Conservation (phyloP, 2,329 filamentous ascomycete species). For the Calonectria pteridis region DNA sequence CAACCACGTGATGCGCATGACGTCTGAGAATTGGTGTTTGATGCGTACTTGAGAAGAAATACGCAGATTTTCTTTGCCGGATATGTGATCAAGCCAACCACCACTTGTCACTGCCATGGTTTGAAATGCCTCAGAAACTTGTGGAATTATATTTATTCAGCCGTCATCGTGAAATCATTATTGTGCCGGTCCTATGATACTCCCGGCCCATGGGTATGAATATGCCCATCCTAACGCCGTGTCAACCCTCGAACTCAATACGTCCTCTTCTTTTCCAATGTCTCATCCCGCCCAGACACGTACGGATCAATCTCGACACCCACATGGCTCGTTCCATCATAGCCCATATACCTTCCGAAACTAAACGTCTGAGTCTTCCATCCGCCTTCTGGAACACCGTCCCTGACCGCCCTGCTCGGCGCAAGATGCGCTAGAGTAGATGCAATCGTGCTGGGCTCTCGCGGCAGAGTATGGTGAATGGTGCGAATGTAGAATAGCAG, state of each 20-base stretch:
- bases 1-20: neutral
- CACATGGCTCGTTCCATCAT: neutral
- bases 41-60: too few species aligned
- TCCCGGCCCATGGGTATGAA: neutral
- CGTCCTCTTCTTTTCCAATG: neutral
- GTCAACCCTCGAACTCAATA: neutral
- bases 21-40: too few species aligned
- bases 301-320: neutral
- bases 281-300: neutral
- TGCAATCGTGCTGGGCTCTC: neutral
- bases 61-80: too few species aligned
- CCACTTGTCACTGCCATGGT: too few species aligned
- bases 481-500: neutral
- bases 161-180: neutral
- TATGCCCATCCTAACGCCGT: neutral
- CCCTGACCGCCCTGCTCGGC: neutral
- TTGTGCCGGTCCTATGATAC: neutral
- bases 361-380: neutral
- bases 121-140: too few species aligned
- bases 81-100: too few species aligned
- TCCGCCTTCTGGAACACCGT: neutral
- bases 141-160: neutral
- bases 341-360: neutral
- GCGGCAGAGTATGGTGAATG: neutral
- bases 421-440: neutral